A percentile compares a stretch with the other conserved stretches of the same genome.
Conservation (phyloP, 768 basidiomycete species). For the Leccinum sublutescens region DNA sequence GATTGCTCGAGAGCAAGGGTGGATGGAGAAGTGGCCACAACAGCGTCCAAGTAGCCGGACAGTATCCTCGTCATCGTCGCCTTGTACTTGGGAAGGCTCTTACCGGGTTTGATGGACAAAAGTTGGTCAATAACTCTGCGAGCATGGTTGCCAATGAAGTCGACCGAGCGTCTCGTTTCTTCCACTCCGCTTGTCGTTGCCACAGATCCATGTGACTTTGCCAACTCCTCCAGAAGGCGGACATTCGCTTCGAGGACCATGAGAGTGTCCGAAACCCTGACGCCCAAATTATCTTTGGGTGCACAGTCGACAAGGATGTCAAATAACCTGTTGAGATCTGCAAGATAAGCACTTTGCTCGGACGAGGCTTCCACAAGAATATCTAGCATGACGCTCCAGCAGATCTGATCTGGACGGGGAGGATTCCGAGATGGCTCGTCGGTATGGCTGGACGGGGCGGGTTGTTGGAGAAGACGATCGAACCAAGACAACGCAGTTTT, state of each 20-base stretch:
- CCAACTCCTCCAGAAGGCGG: conserved; percentile 28
- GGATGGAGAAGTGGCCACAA: conserved; percentile 2
- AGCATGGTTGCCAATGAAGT: conserved; percentile 30
- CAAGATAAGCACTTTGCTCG: conserved; percentile 38
- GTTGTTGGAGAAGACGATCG: conserved; percentile 54
- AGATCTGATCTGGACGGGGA: conserved; percentile 48
- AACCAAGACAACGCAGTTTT: conserved; percentile 71
- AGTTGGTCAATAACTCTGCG: conserved; percentile 3
- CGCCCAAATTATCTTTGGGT: conserved; percentile 32
- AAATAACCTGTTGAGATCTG: conserved; percentile 58
- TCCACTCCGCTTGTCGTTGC: background rate
- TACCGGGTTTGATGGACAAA: conserved; percentile 14
- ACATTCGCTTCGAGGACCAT: conserved; percentile 46
- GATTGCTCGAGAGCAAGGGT: conserved; percentile 5
- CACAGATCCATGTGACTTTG: background rate
- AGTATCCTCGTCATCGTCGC: conserved; percentile 13
- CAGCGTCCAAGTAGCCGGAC: conserved; percentile 17
- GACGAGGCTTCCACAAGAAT: conserved; percentile 42
- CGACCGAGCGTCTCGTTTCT: conserved; percentile 15
- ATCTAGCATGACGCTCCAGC: conserved; percentile 63
- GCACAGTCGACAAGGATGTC: conserved; percentile 37
- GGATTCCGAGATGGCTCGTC: conserved; percentile 44
- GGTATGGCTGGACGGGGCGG: conserved; percentile 32
- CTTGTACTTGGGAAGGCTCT: conserved; percentile 16
- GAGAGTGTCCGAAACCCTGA: conserved; percentile 39